Conservation (phyloP, 2,329 filamentous ascomycete species). For the Colletotrichum sp. region DNA sequence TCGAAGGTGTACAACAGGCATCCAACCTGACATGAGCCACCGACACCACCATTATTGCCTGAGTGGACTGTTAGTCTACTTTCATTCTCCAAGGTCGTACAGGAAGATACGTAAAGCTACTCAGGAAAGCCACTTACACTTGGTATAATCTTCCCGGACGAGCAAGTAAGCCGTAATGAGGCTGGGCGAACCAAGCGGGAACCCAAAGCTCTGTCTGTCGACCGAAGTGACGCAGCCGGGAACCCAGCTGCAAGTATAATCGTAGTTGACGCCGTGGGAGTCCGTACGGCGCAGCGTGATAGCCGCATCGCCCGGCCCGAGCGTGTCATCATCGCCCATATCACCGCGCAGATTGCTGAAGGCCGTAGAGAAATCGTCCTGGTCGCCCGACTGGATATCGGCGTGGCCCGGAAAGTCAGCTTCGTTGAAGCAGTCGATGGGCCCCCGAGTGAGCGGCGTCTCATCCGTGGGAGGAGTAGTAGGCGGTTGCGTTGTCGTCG, state of each 20-base stretch:
- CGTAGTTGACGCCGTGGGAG: slow-evolving; percentile 22
- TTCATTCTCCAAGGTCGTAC: neutral
- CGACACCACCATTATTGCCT: neutral
- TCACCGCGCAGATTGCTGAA: neutral
- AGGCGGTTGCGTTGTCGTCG: neutral
- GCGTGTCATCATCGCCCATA: neutral
- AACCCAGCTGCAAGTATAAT: slow-evolving; percentile 21
- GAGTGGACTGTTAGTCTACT: neutral
- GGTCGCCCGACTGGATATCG: neutral
- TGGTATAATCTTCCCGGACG: slow-evolving; percentile 25
- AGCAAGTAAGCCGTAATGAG: slow-evolving; percentile 25
- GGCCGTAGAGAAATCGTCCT: neutral
- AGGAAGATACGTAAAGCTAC: no score
- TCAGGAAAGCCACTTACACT: slow-evolving; percentile 18
- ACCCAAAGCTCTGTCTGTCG: slow-evolving; percentile 19
- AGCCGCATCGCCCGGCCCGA: neutral
- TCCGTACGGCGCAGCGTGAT: neutral
- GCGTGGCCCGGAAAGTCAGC: neutral
- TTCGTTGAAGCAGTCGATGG: neutral
- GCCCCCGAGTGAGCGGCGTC: neutral
- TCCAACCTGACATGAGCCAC: neutral
- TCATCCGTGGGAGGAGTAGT: neutral
- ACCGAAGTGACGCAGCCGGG: slow-evolving; percentile 23
- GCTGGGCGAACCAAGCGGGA: slow-evolving; percentile 21
- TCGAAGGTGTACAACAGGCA: neutral